phyloP scores from a whole-genome alignment of 768 basidiomycete genomes.

The Rhodotorula graminis region DNA sequence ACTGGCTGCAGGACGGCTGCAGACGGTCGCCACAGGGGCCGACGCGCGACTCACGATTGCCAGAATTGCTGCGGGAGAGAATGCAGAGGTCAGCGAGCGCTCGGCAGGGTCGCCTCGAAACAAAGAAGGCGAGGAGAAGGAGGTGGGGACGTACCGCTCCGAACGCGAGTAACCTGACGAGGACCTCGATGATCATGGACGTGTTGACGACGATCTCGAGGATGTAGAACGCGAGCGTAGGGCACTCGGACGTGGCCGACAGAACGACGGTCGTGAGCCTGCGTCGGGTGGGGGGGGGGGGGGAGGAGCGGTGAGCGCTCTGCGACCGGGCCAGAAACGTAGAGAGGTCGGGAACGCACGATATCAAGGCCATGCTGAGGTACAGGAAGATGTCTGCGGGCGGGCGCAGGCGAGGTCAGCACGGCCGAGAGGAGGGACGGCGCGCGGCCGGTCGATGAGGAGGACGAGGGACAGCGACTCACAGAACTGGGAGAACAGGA shows the following conservation, averaged over 20 bases:
- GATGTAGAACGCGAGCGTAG: conserved; percentile 78
- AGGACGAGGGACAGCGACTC: too few species aligned
- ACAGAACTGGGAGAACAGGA: conserved; percentile 66
- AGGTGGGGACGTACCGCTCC: conserved; percentile 63
- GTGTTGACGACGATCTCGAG: conserved; percentile 79
- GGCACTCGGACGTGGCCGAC: conserved; percentile 76
- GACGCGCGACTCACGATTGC: conserved; percentile 58
- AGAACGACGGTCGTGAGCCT: conserved; percentile 72
- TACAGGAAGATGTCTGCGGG: neutral
- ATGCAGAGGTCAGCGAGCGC: neutral
- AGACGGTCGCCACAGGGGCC: too few species aligned
- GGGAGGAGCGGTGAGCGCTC: neutral
- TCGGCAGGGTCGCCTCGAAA: too few species aligned
- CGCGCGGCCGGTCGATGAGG: too few species aligned
- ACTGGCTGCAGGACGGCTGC: too few species aligned
- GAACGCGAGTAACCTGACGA: conserved; percentile 83
- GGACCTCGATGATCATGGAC: conserved; percentile 90
- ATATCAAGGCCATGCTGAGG: conserved; percentile 9
- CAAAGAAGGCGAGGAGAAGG: neutral
- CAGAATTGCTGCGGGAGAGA: conserved; percentile 73
- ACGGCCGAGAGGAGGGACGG: too few species aligned
- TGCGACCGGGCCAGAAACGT: too few species aligned
- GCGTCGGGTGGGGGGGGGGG: neutral
- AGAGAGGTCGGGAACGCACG: conserved; percentile 44
- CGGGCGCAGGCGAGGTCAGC: too few species aligned